These are phyloP conservation scores for Diaporthe sp. DNA, from an alignment of 2,329 filamentous ascomycete genomes.

Conservation along the genomic window DNA sequence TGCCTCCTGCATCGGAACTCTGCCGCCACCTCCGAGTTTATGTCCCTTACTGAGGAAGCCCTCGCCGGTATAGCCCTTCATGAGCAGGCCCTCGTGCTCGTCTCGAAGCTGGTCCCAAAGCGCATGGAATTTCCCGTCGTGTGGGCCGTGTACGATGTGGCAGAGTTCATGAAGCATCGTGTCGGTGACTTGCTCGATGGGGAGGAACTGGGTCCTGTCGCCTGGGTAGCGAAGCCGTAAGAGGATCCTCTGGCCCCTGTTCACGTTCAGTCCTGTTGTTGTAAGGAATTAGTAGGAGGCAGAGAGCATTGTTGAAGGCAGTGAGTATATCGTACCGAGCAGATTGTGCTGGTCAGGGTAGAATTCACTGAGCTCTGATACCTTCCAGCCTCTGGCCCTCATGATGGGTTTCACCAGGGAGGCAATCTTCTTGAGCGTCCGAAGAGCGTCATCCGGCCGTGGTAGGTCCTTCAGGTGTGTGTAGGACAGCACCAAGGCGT, in stretches of 20 bases:
- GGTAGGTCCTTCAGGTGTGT: slow-evolving; percentile 60
- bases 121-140: slow-evolving; percentile 84
- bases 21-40: slow-evolving; percentile 73
- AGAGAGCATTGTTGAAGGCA: no score
- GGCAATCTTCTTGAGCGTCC: slow-evolving; percentile 80
- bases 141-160: slow-evolving; percentile 87
- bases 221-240: slow-evolving; percentile 82
- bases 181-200: slow-evolving; percentile 83
- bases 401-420: slow-evolving; percentile 96
- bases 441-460: slow-evolving; percentile 60
- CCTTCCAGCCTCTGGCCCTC: slow-evolving; percentile 84
- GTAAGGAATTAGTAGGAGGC: neutral
- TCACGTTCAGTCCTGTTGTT: slow-evolving; percentile 76
- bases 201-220: slow-evolving; percentile 81
- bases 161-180: slow-evolving; percentile 95
- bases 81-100: slow-evolving; percentile 79
- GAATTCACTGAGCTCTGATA: slow-evolving; percentile 85
- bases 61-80: slow-evolving; percentile 91
- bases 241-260: slow-evolving; percentile 81
- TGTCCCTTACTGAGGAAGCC: slow-evolving; percentile 83
- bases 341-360: slow-evolving; percentile 80
- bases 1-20: slow-evolving; percentile 77
- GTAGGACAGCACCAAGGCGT: slow-evolving; percentile 58
- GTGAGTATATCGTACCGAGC: slow-evolving; percentile 62
- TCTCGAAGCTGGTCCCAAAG: slow-evolving; percentile 91